A percentile compares a stretch with the other conserved stretches of the same genome.
Evolutionary conservation across 1,284 basidiomycete genomes (phyloP).

Genomic region (Paramarasmius palmivorus): DNA sequence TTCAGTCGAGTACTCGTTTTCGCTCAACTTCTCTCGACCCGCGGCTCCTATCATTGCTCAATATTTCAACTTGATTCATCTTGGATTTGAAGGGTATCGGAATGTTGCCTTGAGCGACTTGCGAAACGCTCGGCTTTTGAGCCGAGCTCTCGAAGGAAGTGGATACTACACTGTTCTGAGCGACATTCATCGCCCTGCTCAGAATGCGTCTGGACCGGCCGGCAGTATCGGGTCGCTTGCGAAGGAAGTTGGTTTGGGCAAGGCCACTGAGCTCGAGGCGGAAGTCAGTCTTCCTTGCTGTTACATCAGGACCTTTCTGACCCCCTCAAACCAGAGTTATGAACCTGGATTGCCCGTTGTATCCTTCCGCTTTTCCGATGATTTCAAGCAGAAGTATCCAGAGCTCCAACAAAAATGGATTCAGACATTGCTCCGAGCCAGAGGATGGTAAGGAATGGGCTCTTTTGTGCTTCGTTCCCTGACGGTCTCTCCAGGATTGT

Average conservation of each 20-base stretch:
- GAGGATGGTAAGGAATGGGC: slow-evolving; percentile 60
- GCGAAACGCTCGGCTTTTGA: slow-evolving; percentile 83
- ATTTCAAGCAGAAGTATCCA: slow-evolving; percentile 70
- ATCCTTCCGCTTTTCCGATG: slow-evolving; percentile 86
- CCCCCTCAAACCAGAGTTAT: slow-evolving; percentile 52
- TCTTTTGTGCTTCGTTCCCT: background rate
- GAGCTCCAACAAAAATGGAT: slow-evolving; percentile 88
- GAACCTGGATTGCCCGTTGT: slow-evolving; percentile 87
- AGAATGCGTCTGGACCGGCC: background rate
- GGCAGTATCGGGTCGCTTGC: slow-evolving; percentile 31
- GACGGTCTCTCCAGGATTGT: slow-evolving; percentile 60
- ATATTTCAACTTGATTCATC: slow-evolving; percentile 89
- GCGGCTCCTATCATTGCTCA: slow-evolving; percentile 90
- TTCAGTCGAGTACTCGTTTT: slow-evolving; percentile 73
- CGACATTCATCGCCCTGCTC: slow-evolving; percentile 59
- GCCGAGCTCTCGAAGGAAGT: slow-evolving; percentile 82
- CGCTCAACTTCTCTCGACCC: slow-evolving; percentile 93
- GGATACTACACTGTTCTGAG: slow-evolving; percentile 77
- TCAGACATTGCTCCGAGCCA: slow-evolving; percentile 75
- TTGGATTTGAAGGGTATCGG: slow-evolving; percentile 84
- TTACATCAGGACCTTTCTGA: no score
- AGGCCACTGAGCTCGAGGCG: no score
- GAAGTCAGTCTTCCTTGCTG: no score
- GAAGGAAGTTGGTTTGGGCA: no score
- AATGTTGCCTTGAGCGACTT: slow-evolving; percentile 76